Base-by-base conservation (phyloP, 116 monocot genomes). In the Zostera marina region DNA sequence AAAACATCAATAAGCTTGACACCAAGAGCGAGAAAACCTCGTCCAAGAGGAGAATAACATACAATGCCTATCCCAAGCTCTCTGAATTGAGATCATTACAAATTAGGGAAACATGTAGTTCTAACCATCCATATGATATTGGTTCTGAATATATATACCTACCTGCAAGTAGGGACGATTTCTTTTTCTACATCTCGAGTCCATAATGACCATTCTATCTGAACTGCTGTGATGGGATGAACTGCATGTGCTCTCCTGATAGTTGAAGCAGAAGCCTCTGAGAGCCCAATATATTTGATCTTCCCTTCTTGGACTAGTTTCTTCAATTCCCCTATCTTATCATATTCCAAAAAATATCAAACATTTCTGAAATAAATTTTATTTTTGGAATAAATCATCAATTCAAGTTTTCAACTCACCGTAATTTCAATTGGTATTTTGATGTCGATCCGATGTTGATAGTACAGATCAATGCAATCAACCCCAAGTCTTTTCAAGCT, bases 131-230 rank as follows among this genome's bases (percentile, higher is more conserved):
- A n/a, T n/a, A n/a, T n/a, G n/a, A n/a, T n/a, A n/a, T n/a, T n/a
- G n/a, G n/a, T n/a, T n/a, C n/a, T n/a, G n/a, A n/a, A 53, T 7
- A 47, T 14, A 47, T 10, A 16, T 47, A 47, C 13, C 16, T 13
- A 44, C 61, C 61, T 61, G 61, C 61, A 61, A 61, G 61, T 61
- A 44, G 61, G 61, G 23, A 61, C 45, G 5, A 61, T 61, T 38
- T 61, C 61, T 61, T 43, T 44, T 61, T 61, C 61, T 11, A 24
- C 52, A 56, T 81, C 81, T 65, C 86, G 78, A 47, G 76, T 60
- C 81, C 86, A 86, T 54, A 86, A 58, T 21, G 86, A 86, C 78
- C 79, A 86, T 48, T 86, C 86, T 26, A 78, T 22, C 63, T 86
- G 78, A 32, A 86, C 68, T 25, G 86, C 76, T 49, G 81, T 76